Conservation (phyloP, 345 rosid genomes). For the Citrus hindsii region DNA sequence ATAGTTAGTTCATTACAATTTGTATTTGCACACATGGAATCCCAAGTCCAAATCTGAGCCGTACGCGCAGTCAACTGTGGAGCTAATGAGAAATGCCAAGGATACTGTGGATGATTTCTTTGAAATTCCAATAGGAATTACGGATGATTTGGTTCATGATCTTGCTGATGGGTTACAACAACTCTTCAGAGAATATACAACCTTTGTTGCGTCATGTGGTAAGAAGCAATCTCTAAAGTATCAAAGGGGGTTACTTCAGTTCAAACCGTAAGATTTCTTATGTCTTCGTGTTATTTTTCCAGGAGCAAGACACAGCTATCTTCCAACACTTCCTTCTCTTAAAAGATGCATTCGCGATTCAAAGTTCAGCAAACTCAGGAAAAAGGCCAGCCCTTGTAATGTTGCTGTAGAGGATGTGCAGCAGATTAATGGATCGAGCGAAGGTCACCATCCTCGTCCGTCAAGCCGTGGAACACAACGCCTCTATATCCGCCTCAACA, state of each 20-base stretch:
- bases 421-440: conserved; percentile 10
- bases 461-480: conserved; percentile 95
- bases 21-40: conserved; percentile 70
- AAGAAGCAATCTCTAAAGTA: conserved; percentile 3
- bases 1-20: neutral
- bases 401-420: conserved; percentile 27
- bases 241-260: neutral
- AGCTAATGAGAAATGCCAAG: conserved; percentile 55
- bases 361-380: conserved; percentile 62
- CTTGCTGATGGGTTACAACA: conserved; percentile 68
- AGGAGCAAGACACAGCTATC: conserved; percentile 82
- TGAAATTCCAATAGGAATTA: conserved; percentile 71
- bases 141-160: conserved; percentile 67
- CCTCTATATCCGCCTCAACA: conserved; percentile 79
- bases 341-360: conserved; percentile 81
- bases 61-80: conserved; percentile 70
- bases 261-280: neutral
- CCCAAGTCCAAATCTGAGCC: conserved; percentile 95
- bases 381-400: conserved; percentile 65
- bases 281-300: neutral
- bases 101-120: conserved; percentile 78
- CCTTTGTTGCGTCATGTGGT: conserved; percentile 84
- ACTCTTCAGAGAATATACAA: conserved; percentile 63
- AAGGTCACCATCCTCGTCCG: conserved; percentile 70
- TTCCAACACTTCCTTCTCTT: conserved; percentile 79